A percentile compares a stretch with the other conserved stretches of the same genome.
Conservation (phyloP, 805 yeast species). For the Brettanomyces anomalus region DNA sequence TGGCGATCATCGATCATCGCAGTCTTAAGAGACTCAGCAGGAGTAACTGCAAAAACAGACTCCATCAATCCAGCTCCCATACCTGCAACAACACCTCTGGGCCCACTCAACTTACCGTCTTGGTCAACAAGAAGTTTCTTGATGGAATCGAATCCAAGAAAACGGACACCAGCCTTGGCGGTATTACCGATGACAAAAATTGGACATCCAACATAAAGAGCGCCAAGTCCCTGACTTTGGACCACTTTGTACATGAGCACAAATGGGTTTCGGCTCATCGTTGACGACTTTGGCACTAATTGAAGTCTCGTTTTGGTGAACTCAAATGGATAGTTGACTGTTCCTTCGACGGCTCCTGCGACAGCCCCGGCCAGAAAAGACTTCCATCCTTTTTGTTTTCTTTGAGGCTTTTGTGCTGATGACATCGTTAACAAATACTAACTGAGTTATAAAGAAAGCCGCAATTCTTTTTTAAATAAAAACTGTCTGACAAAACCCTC, state of each 20-base stretch:
- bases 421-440: neutral
- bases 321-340: slow-evolving; percentile 90
- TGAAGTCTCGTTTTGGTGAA: slow-evolving; percentile 93
- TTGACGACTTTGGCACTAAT: slow-evolving; percentile 56
- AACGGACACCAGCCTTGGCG: slow-evolving; percentile 91
- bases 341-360: slow-evolving; percentile 95
- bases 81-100: slow-evolving; percentile 94
- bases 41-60: slow-evolving; percentile 89
- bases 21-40: slow-evolving; percentile 93
- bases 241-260: slow-evolving; percentile 69
- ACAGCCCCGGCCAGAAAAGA: slow-evolving; percentile 93
- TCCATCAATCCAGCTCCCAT: slow-evolving; percentile 93
- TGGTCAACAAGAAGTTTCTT: slow-evolving; percentile 70
- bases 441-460: neutral
- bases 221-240: slow-evolving; percentile 63
- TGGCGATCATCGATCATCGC: slow-evolving; percentile 92
- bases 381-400: slow-evolving; percentile 38
- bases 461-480: too few species aligned
- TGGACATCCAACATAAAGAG: slow-evolving; percentile 92
- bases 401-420: too few species aligned
- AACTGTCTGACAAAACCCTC: too few species aligned
- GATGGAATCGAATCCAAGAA: slow-evolving; percentile 85
- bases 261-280: slow-evolving; percentile 73
- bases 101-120: slow-evolving; percentile 80
- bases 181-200: slow-evolving; percentile 95